Conservation (phyloP, 2,329 filamentous ascomycete species). For the Pseudogymnoascus pannorum region DNA sequence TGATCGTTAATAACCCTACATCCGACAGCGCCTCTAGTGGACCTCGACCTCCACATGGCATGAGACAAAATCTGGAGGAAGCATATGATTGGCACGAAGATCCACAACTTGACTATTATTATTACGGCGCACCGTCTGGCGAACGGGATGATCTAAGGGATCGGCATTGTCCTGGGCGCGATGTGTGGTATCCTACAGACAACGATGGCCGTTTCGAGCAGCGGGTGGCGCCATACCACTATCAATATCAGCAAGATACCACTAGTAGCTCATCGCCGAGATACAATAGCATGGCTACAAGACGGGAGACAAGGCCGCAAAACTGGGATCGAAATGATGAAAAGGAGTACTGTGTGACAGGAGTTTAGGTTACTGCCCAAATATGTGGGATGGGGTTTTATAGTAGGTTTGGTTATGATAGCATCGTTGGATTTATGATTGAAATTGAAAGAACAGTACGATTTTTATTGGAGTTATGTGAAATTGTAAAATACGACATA, state of each 20-base stretch:
- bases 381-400: no score
- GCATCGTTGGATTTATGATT: no score
- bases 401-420: no score
- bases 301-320: neutral
- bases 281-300: neutral
- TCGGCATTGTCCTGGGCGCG: neutral
- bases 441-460: no score
- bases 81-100: neutral
- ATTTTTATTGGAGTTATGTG: no score
- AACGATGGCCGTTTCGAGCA: neutral
- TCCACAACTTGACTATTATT: neutral
- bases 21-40: neutral
- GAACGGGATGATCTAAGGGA: neutral
- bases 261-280: neutral
- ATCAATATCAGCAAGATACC: neutral
- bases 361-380: neutral
- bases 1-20: slow-evolving; percentile 43
- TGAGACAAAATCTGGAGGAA: neutral
- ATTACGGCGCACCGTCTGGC: neutral
- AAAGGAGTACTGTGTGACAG: neutral
- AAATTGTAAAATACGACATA: no score
- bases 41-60: neutral
- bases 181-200: neutral
- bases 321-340: neutral
- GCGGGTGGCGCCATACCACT: neutral